phyloP scores from a whole-genome alignment of 2,329 filamentous ascomycete species.

The Cladophialophora immunda region DNA sequence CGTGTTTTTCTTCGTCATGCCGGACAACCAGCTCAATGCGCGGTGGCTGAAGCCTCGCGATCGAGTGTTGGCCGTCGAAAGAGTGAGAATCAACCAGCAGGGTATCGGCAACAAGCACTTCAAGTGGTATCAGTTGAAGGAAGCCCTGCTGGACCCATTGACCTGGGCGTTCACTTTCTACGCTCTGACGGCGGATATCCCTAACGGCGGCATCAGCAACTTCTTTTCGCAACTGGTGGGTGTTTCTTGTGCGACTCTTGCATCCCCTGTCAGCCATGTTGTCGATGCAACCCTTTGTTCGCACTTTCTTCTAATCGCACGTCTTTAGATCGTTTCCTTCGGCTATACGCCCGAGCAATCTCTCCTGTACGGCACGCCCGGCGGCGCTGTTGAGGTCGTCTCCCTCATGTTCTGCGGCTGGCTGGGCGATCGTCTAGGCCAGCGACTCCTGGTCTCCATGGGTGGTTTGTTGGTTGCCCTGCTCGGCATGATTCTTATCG shows the following conservation, averaged over 20 bases:
- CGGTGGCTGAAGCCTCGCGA: slow-evolving; percentile 72
- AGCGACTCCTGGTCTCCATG: slow-evolving; percentile 70
- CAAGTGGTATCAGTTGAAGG: slow-evolving; percentile 71
- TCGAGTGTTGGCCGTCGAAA: slow-evolving; percentile 72
- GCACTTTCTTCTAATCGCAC: background rate
- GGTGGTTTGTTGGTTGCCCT: slow-evolving; percentile 34
- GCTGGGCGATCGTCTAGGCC: slow-evolving; percentile 64
- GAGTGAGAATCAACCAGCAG: slow-evolving; percentile 77
- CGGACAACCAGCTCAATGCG: slow-evolving; percentile 69
- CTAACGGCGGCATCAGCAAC: slow-evolving; percentile 68
- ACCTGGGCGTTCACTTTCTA: slow-evolving; percentile 69
- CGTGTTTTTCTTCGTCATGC: slow-evolving; percentile 62
- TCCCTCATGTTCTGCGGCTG: slow-evolving; percentile 64
- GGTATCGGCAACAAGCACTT: slow-evolving; percentile 76
- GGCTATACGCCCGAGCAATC: slow-evolving; percentile 71
- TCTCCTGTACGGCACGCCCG: slow-evolving; percentile 71
- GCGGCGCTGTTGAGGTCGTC: slow-evolving; percentile 71
- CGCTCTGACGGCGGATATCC: slow-evolving; percentile 65
- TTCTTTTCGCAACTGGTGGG: slow-evolving; percentile 66
- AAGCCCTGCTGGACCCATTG: slow-evolving; percentile 66
- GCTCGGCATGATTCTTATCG: slow-evolving; percentile 44
- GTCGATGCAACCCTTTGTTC: background rate
- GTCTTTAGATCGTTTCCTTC: slow-evolving; percentile 63
- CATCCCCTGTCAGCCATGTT: background rate
- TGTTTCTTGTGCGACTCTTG: background rate